Conservation (phyloP, 768 basidiomycete species). For the Russula foetens region DNA sequence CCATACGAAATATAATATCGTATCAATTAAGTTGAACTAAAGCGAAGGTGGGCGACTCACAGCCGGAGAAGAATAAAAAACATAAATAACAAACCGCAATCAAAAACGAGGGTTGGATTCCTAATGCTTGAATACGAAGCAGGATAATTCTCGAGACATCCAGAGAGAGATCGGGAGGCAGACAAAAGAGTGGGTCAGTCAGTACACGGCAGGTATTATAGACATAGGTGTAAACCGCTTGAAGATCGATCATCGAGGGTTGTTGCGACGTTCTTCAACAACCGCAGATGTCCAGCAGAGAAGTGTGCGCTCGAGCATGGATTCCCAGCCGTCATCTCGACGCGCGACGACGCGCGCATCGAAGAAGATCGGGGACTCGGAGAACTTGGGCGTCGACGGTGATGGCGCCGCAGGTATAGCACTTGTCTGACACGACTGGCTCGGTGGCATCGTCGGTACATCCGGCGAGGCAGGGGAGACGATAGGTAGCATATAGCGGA, state of each 20-base stretch:
- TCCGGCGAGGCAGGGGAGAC: constrained; percentile 39
- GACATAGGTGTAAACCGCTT: too few species aligned
- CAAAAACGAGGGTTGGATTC: too few species aligned
- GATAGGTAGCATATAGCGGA: constrained; percentile 73
- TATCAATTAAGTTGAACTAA: background rate
- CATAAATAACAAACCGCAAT: background rate
- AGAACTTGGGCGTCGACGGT: constrained; percentile 27
- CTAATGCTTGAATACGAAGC: too few species aligned
- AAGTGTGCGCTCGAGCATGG: constrained; percentile 60
- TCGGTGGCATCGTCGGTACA: constrained; percentile 25
- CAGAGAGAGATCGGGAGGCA: background rate
- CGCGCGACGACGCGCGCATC: constrained; percentile 67
- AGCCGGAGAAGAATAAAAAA: background rate
- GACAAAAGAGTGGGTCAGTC: background rate
- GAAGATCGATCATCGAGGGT: constrained; percentile 2
- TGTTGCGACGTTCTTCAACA: constrained; percentile 49
- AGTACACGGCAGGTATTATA: constrained; percentile 1
- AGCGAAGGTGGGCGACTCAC: background rate
- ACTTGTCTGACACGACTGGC: constrained; percentile 1
- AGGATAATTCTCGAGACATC: constrained; percentile 2
- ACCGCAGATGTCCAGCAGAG: constrained; percentile 60
- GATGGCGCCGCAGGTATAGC: background rate
- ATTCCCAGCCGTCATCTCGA: constrained; percentile 72
- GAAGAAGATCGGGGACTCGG: constrained; percentile 50
- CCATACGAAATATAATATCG: background rate